Evolutionary conservation across 495 filamentous ascomycete species (phyloP).

Genomic region (Penicillium samsonianum): DNA sequence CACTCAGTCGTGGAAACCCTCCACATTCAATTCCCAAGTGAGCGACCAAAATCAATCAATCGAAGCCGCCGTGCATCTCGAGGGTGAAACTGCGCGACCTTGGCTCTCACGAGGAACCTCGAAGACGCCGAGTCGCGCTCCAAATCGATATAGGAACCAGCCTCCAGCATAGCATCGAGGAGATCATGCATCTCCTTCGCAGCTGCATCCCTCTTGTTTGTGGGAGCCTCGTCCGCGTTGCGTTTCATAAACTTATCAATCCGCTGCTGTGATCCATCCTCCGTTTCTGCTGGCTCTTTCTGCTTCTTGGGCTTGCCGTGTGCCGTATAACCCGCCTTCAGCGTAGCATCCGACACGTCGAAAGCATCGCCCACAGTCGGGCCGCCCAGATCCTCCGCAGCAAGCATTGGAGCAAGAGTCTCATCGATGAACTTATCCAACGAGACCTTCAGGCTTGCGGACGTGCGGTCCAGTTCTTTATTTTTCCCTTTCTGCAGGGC

Average conservation of each 20-base stretch:
- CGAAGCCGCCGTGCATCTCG: constrained; percentile 74
- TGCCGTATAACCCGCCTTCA: constrained; percentile 70
- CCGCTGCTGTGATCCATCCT: constrained; percentile 57
- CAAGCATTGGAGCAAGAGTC: constrained; percentile 75
- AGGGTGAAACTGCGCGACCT: constrained; percentile 84
- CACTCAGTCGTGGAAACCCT: neutral
- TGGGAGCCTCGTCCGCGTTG: constrained; percentile 31
- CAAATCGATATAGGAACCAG: constrained; percentile 66
- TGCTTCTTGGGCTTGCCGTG: constrained; percentile 69
- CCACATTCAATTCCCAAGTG: constrained; percentile 61
- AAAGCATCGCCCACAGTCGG: constrained; percentile 76
- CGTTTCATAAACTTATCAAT: constrained; percentile 74
- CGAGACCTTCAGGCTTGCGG: constrained; percentile 56
- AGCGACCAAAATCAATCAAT: constrained; percentile 81
- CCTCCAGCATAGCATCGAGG: constrained; percentile 63
- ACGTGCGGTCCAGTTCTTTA: constrained; percentile 55
- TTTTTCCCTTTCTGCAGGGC: constrained; percentile 59
- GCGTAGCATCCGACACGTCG: constrained; percentile 59
- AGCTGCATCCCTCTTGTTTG: constrained; percentile 64
- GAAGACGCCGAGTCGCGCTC: constrained; percentile 76
- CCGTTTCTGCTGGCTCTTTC: constrained; percentile 48
- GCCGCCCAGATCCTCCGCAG: constrained; percentile 82
- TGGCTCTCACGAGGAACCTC: constrained; percentile 79
- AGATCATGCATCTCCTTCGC: constrained; percentile 67
- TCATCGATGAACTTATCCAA: constrained; percentile 73